Evolutionary conservation across 805 yeast species (phyloP), one percentile per base, ranked within the genome.

Genomic region (Metschnikowia gruessii): DNA sequence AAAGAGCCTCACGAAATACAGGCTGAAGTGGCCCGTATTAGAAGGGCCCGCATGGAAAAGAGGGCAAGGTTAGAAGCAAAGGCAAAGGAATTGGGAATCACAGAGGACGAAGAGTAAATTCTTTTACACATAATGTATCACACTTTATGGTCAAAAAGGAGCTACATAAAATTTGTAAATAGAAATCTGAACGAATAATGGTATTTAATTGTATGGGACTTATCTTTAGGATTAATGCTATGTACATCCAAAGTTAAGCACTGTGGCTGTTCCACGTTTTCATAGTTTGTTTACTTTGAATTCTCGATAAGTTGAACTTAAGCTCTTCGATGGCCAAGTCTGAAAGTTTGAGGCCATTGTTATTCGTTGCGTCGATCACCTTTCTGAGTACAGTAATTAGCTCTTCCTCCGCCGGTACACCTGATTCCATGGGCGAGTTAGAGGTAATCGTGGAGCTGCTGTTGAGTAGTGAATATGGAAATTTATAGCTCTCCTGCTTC

Each of bases 1-100:
- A 91, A 90, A 60, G 97, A 91, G 60, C 90, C 90, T 2, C 87
- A 85, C 58, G 97, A 91, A 62, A 88, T 91, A 49, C 85, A 87
- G 62, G 92, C 94, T 1, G 98, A 91, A 61, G 71, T 91, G 32
- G 96, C 95, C 13, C 80, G 96, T 63, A 84, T 91, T 76, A 81
- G 83, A 63, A 79, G 81, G 54, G 95, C 83, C 45, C 76, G 91
- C 50, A 62, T 77, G 2, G 95, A 83, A 55, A 86, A 85, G 69
- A 77, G 95, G 63, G 70, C 77, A 53, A 75, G 83, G 52, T 69
- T 89, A 42, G 95, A 88, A 61, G 87, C 79, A 43, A 83, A 73
- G 62, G 85, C 94, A 5, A 74, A 62, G 41, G 83, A 77, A 51
- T 72, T 85, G 49, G 95, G 94, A n/a, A 74, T 85, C 17, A 75